Conservation (phyloP, 202 grass and related monocot species). For the Elaeis oleifera region DNA sequence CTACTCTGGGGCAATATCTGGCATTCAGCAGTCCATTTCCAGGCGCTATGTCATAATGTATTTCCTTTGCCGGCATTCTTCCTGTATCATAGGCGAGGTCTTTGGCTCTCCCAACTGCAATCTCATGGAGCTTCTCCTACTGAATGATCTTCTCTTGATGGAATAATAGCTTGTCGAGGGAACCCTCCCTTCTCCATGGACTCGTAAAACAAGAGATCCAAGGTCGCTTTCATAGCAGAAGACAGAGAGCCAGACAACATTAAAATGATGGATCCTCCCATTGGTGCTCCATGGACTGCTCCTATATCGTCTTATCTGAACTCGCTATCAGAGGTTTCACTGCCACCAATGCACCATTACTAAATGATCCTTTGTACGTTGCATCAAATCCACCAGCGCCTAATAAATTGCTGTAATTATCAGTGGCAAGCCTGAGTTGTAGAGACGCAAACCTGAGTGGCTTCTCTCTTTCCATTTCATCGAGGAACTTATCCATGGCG, state of each 20-base stretch:
- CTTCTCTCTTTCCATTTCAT: neutral
- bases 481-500: neutral
- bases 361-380: slow-evolving; percentile 1
- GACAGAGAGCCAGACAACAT: slow-evolving; percentile 7
- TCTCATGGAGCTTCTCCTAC: neutral
- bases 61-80: neutral
- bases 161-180: neutral
- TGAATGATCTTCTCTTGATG: neutral
- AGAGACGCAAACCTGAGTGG: slow-evolving; percentile 2
- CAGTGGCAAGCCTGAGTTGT: neutral
- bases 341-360: neutral
- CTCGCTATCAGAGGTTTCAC: slow-evolving; percentile 5
- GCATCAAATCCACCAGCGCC: slow-evolving; percentile 2
- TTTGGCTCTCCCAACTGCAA: neutral
- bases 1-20: neutral
- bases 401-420: neutral
- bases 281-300: slow-evolving; percentile 16
- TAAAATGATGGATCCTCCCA: slow-evolving; percentile 1
- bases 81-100: neutral
- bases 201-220: slow-evolving; percentile 2
- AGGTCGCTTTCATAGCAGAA: slow-evolving; percentile 1
- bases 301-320: neutral
- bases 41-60: slow-evolving; percentile 6
- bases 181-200: slow-evolving; percentile 16
- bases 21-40: neutral